phyloP scores from a whole-genome alignment of 83 land plant species.

The Picea mariana region DNA sequence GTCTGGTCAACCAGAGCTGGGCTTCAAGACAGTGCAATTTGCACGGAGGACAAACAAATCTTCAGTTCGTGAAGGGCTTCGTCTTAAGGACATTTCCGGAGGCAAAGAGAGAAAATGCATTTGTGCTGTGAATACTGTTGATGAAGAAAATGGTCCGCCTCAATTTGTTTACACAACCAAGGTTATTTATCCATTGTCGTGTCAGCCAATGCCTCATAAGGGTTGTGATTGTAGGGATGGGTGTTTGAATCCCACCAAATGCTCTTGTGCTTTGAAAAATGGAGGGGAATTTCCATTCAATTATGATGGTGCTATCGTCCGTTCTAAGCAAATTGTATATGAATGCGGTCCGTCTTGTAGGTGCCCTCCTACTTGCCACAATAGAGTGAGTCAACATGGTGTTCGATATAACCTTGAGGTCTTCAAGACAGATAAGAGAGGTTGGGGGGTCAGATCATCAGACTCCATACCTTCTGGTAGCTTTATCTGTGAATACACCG shows the following conservation, averaged over 20 bases:
- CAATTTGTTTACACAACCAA: slow-evolving; percentile 56
- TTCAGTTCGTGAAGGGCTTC: slow-evolving; percentile 32
- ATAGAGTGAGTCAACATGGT: slow-evolving; percentile 35
- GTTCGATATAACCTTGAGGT: slow-evolving; percentile 29
- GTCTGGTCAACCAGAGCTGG: slow-evolving; percentile 71
- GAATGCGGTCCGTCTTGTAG: slow-evolving; percentile 37
- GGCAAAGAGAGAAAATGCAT: slow-evolving; percentile 70
- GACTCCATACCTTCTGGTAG: slow-evolving; percentile 40
- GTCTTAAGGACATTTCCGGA: slow-evolving; percentile 58
- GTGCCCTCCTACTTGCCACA: slow-evolving; percentile 27
- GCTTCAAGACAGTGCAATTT: slow-evolving; percentile 28
- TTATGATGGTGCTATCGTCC: slow-evolving; percentile 24
- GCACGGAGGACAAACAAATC: slow-evolving; percentile 25
- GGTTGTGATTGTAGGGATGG: slow-evolving; percentile 38
- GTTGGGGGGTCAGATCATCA: slow-evolving; percentile 55
- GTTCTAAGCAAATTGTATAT: slow-evolving; percentile 24
- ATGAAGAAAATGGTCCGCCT: slow-evolving; percentile 44
- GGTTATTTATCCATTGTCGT: slow-evolving; percentile 51
- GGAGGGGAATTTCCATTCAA: slow-evolving; percentile 27
- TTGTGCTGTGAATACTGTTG: slow-evolving; percentile 62
- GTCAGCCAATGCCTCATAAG: slow-evolving; percentile 25
- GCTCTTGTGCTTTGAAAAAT: slow-evolving; percentile 25
- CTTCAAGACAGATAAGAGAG: slow-evolving; percentile 39
- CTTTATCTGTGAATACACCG: slow-evolving; percentile 44
- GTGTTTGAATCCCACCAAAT: background rate